phyloP scores from a whole-genome alignment of 2,329 filamentous ascomycete species.

The Botryotinia calthae region DNA sequence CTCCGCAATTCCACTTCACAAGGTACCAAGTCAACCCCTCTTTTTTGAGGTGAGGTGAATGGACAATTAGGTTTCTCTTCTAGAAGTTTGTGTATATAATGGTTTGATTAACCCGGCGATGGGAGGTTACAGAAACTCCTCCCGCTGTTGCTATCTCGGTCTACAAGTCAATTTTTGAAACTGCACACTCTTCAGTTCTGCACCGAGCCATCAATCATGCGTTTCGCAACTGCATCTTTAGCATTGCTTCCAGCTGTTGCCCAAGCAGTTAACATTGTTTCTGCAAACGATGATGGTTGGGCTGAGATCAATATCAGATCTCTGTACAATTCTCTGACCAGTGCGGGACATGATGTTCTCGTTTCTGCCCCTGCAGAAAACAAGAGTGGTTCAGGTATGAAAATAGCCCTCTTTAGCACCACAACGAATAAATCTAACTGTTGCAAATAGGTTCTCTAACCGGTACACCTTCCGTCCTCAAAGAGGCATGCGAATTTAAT shows the following conservation, averaged over 20 bases:
- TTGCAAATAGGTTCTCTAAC: neutral
- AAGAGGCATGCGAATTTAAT: neutral
- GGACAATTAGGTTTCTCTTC: neutral
- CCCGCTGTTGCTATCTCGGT: neutral
- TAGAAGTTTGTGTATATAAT: conserved; percentile 3
- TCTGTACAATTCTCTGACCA: conserved; percentile 8
- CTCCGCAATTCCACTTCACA: neutral
- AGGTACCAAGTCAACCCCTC: neutral
- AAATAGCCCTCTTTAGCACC: neutral
- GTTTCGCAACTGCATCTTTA: conserved; percentile 4
- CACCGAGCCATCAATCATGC: conserved; percentile 8
- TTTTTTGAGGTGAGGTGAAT: neutral
- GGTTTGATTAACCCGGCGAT: neutral
- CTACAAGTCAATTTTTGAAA: neutral
- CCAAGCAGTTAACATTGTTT: neutral
- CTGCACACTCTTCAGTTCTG: neutral
- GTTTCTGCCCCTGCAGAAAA: conserved; percentile 8
- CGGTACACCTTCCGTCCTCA: neutral
- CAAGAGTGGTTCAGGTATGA: conserved; percentile 5
- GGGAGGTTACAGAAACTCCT: neutral
- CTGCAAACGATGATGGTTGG: conserved; percentile 3
- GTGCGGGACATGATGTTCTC: conserved; percentile 6
- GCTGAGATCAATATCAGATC: conserved; percentile 8
- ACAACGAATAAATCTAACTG: neutral
- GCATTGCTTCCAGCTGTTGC: conserved; percentile 3